Evolutionary conservation across 495 filamentous ascomycete genomes (phyloP).

Genomic region (Neurospora pannonica): DNA sequence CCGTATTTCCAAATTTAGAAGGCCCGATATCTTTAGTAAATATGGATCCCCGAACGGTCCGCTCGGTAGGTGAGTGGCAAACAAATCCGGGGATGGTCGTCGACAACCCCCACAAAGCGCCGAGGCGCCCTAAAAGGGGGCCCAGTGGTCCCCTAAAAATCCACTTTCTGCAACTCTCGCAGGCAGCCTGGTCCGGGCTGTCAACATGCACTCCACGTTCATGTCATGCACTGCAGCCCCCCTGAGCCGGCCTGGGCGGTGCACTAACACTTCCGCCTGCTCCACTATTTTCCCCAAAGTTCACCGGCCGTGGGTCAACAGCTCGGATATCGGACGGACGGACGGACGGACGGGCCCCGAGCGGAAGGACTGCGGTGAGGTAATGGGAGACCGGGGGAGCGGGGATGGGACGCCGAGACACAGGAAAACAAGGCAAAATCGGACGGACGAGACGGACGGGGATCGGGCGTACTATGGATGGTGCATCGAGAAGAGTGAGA

Average conservation of each 20-base stretch:
- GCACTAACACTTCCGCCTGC: not conserved
- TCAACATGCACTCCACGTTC: not conserved
- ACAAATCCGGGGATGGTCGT: not conserved
- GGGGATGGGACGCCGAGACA: no score
- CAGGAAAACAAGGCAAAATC: not conserved
- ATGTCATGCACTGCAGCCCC: not conserved
- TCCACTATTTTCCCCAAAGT: not conserved
- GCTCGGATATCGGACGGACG: not conserved
- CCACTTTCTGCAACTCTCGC: no score
- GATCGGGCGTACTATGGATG: not conserved
- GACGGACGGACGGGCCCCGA: not conserved
- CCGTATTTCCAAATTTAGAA: not conserved
- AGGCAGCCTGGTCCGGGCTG: no score
- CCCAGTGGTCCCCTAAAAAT: not conserved
- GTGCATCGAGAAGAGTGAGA: not conserved
- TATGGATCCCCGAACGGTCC: not conserved
- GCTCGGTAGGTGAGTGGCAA: not conserved
- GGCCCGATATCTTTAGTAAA: not conserved
- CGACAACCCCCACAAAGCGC: not conserved
- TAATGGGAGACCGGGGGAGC: no score
- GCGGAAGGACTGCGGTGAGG: not conserved
- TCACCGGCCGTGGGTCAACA: not conserved
- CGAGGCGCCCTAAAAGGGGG: not conserved
- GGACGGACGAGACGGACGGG: not conserved
- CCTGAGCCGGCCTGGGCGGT: not conserved